Conservation (phyloP, 345 rosid genomes). For the Rhizophora mangle region DNA sequence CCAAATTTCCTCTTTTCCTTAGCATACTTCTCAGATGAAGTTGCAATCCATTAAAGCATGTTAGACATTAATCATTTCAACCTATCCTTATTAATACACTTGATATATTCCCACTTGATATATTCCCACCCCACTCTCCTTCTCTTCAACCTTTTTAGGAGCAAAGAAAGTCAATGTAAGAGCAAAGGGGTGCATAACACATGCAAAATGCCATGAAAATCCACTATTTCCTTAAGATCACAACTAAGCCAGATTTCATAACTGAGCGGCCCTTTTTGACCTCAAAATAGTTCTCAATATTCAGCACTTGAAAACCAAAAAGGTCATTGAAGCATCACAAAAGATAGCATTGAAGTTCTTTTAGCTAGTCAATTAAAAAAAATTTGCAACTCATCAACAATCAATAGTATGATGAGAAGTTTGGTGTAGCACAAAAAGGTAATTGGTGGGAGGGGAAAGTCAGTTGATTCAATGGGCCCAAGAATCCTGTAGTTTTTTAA, state of each 20-base stretch:
- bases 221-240: background rate
- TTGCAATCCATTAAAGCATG: background rate
- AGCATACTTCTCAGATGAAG: background rate
- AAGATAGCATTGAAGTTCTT: background rate
- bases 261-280: no score
- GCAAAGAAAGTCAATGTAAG: background rate
- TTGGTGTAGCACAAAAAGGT: background rate
- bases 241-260: no score
- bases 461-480: background rate
- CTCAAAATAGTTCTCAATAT: no score
- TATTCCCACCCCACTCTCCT: background rate
- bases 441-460: background rate
- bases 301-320: background rate
- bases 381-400: background rate
- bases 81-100: background rate
- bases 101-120: background rate
- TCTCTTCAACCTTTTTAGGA: background rate
- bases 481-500: background rate
- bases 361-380: conserved; percentile 1
- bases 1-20: background rate
- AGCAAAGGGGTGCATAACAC: background rate
- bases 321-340: background rate
- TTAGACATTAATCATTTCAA: background rate
- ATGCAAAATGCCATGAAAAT: background rate
- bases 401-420: background rate